Base-by-base conservation (phyloP, 2,329 filamentous ascomycete species). In the Hypomyces rosellus region DNA sequence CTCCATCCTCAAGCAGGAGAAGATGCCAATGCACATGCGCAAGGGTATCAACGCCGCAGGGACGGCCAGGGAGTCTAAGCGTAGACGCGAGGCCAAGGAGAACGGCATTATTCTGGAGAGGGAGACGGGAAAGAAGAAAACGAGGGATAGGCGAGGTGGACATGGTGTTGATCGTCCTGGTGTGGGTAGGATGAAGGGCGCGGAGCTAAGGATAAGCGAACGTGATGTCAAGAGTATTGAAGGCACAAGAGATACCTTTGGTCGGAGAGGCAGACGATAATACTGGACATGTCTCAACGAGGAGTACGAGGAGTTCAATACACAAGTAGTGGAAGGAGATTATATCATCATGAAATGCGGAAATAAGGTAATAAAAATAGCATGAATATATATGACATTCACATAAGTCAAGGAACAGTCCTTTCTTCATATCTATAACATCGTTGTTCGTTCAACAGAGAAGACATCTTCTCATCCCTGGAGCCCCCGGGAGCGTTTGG, bases 81-180 rank as follows among this genome's bases (percentile, higher is more conserved):
- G 92, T 46, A 75, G 92, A 36, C 76, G 74, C 38, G 89, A 96
- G 66, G 93, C 93, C 2, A 82, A 78, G 62, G 92, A 97, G 74
- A 95, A 92, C 60, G 93, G 92, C 5, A 84, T 97, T 59, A 83
- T 97, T 45, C 73, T 97, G 34, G 93, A 97, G 74, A 76, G 74
- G 54, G 59, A 62, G 48, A 73, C 73, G 40, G 57, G 63, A 55
- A 69, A 65, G 34, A 65, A 60, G 50, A 72, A 65, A 49, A 63
- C 67, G 51, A 71, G 68, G 51, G 71, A 70, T 48, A 74, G 64
- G 59, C 57, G 63, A 74, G 82, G 55, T 71, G 48, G 51, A 1
- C 30, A n/a, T 8, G 46, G 66, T 73, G 81, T 96, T 36, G 89
- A 88, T 55, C 82, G 82, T 30, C 89, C 92, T 1, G 83, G 80